A percentile compares a stretch with the other conserved stretches of the same genome.
phyloP scores from a whole-genome alignment of 129 eudicot genomes.

The Scalesia atractyloides region DNA sequence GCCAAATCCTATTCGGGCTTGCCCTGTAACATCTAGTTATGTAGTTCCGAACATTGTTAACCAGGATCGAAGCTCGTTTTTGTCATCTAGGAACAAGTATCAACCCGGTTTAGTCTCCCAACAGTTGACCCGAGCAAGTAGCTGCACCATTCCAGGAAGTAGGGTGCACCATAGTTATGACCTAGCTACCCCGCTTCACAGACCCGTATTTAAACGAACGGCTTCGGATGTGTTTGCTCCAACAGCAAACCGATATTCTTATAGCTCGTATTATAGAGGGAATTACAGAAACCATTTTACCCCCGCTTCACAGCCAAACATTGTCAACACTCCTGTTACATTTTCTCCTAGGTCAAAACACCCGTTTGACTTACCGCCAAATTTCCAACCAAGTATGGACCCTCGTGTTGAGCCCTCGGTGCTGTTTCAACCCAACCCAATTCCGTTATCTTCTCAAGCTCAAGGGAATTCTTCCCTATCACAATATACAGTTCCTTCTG shows the following conservation, averaged over 20 bases:
- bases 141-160: slow-evolving; percentile 31
- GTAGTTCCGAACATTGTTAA: slow-evolving; percentile 26
- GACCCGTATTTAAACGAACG: slow-evolving; percentile 43
- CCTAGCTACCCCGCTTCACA: slow-evolving; percentile 35
- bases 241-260: slow-evolving; percentile 16
- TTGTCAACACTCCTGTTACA: slow-evolving; percentile 5
- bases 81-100: slow-evolving; percentile 38
- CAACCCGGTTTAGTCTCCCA: slow-evolving; percentile 42
- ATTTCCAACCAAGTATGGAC: slow-evolving; percentile 5
- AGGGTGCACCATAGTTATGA: slow-evolving; percentile 29
- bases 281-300: slow-evolving; percentile 20
- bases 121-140: slow-evolving; percentile 39
- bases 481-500: slow-evolving; percentile 26
- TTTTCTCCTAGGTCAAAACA: slow-evolving; percentile 17
- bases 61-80: slow-evolving; percentile 37
- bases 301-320: slow-evolving; percentile 26
- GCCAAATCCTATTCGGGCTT: slow-evolving; percentile 31
- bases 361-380: slow-evolving; percentile 22
- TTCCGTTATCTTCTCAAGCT: slow-evolving; percentile 17
- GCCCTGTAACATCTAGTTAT: slow-evolving; percentile 36
- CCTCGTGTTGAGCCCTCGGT: slow-evolving; percentile 12
- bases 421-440: slow-evolving; percentile 28
- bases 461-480: slow-evolving; percentile 25
- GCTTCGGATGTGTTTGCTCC: slow-evolving; percentile 29
- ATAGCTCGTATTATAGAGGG: slow-evolving; percentile 21